Base-by-base conservation (phyloP, 2,329 filamentous ascomycete genomes). In the Tolypocladium tundrense region DNA sequence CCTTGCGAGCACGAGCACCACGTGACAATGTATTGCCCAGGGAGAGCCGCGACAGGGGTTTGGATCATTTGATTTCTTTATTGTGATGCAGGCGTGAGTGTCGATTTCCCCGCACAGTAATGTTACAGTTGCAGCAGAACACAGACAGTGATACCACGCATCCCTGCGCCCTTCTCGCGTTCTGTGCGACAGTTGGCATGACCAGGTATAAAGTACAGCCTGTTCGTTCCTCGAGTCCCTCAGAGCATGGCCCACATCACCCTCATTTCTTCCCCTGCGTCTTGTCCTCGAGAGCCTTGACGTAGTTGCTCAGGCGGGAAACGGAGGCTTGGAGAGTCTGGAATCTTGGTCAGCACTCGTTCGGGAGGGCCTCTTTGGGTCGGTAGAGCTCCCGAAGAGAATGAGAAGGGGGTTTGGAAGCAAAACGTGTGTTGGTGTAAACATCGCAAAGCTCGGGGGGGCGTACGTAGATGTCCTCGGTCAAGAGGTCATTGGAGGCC, bases 391-490 rank as follows among this genome's bases (percentile, higher is more conserved):
- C 31, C 4, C 27, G 2, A 35, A 31, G 45, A 31, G 27, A 51
- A 35, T 3, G 11, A 19, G 3, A 33, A 6, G 27, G 27, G 8
- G 27, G 2, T 19, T 33, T 33, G 45, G 1, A 5, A n/a, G 8
- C 3, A n/a, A 16, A 50, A 6, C 3, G 27, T 27, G 10, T 19
- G 14, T 9, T 31, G 31, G 10, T 43, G 42, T 21, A 43, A 21
- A 11, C 2, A 24, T 24, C 19, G 42, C 16, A 31, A 40, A 21
- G 31, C 43, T 33, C 5, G 33, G 35, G 14, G 16, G n/a, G 31
- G 87, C 90, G 74, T 83, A 97, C 93, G 75, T 93, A 93, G 72
- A 97, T 96, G 75, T 97, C 93, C 76, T 96, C 91, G 60, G 88
- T 93, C 75, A 97, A 79, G 69, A 97, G 82, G 76, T 96, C 90